These are phyloP conservation scores for Curvularia sp. DNA, from an alignment of 2,329 filamentous ascomycete genomes.

Conservation along the genomic window DNA sequence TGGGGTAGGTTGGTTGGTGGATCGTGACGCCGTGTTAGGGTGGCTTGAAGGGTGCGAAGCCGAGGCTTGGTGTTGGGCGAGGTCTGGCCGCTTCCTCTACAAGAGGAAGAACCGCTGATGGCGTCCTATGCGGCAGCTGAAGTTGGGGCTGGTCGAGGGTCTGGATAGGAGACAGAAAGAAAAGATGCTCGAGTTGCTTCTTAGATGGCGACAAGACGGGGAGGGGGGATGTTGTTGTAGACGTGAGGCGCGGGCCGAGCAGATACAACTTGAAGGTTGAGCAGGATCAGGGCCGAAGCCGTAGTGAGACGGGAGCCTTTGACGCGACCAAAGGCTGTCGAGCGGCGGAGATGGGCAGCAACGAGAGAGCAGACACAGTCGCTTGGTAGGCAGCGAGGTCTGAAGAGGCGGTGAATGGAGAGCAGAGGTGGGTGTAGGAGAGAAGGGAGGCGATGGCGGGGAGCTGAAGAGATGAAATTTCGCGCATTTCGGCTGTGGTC, in stretches of 20 bases:
- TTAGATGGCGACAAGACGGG: slow-evolving; percentile 48
- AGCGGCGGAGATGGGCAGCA: slow-evolving; percentile 13
- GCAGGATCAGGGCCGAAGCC: slow-evolving; percentile 54
- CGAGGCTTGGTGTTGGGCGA: slow-evolving; percentile 84
- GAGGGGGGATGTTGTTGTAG: slow-evolving; percentile 59
- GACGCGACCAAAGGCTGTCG: slow-evolving; percentile 52
- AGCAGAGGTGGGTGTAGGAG: slow-evolving; percentile 17
- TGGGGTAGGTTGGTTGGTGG: slow-evolving; percentile 25
- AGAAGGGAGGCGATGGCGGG: slow-evolving; percentile 22
- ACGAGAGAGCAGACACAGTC: slow-evolving; percentile 18
- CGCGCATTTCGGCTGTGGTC: slow-evolving; percentile 28
- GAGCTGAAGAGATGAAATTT: slow-evolving; percentile 36
- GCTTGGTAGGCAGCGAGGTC: slow-evolving; percentile 19
- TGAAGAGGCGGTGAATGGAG: slow-evolving; percentile 18
- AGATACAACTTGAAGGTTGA: slow-evolving; percentile 58
- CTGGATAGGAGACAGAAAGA: slow-evolving; percentile 54
- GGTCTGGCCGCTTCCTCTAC: slow-evolving; percentile 96
- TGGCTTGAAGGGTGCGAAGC: slow-evolving; percentile 92
- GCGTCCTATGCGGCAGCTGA: slow-evolving; percentile 99
- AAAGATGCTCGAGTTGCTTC: slow-evolving; percentile 51
- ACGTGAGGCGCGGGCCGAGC: slow-evolving; percentile 56
- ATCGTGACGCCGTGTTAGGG: slow-evolving; percentile 72
- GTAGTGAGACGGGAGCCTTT: slow-evolving; percentile 55
- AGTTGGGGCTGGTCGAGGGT: slow-evolving; percentile 66
- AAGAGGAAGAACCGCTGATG: slow-evolving; percentile 98